phyloP scores from a whole-genome alignment of 2,329 filamentous ascomycete genomes.

The Sphaerulina populicola region DNA sequence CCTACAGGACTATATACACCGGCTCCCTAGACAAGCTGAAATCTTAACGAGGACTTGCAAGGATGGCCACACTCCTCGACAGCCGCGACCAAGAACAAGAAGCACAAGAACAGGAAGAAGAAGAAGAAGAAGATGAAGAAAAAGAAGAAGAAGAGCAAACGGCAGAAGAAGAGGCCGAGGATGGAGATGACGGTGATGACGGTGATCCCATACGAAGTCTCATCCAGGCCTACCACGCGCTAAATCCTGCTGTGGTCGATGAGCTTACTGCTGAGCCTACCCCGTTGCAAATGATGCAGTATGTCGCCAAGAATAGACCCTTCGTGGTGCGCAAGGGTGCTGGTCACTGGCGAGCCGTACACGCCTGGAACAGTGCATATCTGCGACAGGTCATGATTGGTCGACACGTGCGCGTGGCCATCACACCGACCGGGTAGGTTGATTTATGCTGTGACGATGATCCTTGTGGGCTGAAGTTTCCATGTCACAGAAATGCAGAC shows the following conservation, averaged over 20 bases:
- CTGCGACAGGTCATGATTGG: conserved; percentile 49
- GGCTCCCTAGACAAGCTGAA: not conserved
- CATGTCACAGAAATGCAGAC: conserved; percentile 45
- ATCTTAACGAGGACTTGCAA: not conserved
- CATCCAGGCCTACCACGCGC: conserved; percentile 62
- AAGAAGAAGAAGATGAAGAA: too few species aligned
- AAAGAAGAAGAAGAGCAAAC: too few species aligned
- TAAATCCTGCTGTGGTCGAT: conserved; percentile 55
- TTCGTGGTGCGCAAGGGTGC: conserved; percentile 61
- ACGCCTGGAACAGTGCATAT: conserved; percentile 55
- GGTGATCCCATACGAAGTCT: conserved; percentile 33
- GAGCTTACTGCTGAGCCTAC: conserved; percentile 58
- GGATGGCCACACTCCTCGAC: not conserved
- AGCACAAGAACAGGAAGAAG: too few species aligned
- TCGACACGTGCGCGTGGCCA: conserved; percentile 61
- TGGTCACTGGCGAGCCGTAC: conserved; percentile 53
- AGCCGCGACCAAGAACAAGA: too few species aligned
- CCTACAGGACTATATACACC: not conserved
- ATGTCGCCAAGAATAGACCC: conserved; percentile 63
- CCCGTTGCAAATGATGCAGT: conserved; percentile 71
- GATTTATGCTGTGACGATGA: not conserved
- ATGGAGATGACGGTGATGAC: too few species aligned
- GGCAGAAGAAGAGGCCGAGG: too few species aligned
- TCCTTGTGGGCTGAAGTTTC: not conserved
- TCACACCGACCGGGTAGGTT: conserved; percentile 62